Base-by-base conservation (phyloP, 345 rosid species). In the Camelina sativa region DNA sequence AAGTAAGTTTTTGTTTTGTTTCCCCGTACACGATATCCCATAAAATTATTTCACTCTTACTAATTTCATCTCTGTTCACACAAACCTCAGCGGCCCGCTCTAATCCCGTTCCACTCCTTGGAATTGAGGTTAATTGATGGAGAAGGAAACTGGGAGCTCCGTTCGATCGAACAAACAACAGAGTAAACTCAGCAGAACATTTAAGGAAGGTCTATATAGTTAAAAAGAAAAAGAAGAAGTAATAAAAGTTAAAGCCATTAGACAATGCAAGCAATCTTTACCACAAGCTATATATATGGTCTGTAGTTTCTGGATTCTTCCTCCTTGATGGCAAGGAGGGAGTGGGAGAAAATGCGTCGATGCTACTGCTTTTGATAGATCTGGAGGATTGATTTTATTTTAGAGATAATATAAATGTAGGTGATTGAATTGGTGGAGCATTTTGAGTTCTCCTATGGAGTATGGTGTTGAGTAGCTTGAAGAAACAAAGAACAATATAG, bases 91-190 rank as follows among this genome's bases (percentile, higher is more conserved):
- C 98, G 98, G 16, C 98, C 97, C 65, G 98, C 99, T 58, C 74
- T 95, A 63, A 91, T 92, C 74, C 98, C 92, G 9, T 95, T 88
- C 81, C 99, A 95, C 62, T 80, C 96, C 0, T 51, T 83, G 83
- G 98, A 90, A 80, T 71, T 95, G 54, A 85, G 92, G 78, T 86
- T 95, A 63, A 86, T 90, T 48, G 97, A 95, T 65, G 99, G 98
- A 16, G 98, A 95, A 86, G 99, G 98, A 50, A 82, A 86, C 72
- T 95, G 99, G 99, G 96, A 95, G 76, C 97, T 95, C 19, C 94
- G 90, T 40, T 53, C 82, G 22, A 89, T 95, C 44, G 81, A 82
- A 72, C 82, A 75, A 43, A 62, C 75, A 4, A 59, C 55, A 57
- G 69, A 77, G 67, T 70, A 64, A 65, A 69, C 46, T 56, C 41